Evolutionary conservation across 495 filamentous ascomycete species (phyloP), one percentile per base, ranked within the genome.

Genomic region (Aspergillus bertholletiae): DNA sequence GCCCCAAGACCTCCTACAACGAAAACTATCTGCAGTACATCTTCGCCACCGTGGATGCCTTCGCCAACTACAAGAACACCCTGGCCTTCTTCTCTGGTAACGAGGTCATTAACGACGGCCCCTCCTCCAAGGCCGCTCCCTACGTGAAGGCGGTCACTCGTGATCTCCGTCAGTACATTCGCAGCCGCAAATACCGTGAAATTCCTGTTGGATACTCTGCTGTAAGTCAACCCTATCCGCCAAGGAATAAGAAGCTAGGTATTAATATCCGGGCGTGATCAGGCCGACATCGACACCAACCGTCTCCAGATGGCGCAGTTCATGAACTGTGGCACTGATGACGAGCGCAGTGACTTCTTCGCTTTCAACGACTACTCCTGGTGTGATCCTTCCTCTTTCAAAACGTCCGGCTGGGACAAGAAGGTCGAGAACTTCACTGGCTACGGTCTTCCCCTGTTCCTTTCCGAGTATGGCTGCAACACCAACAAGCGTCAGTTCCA

Each of bases 351-450:
- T 66, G 93, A 96, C 70, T 97, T 97, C 78, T 97, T 96, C 71
- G 92, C 90, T 46, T 96, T 96, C 77, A 97, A 97, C 74, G 94
- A 96, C 74, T 97, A 97, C 76, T 96, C 92, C 44, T 97, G 93
- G 93, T 97, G 93, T 65, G 87, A 91, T 61, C 82, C 82, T 47
- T 89, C 91, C 20, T 83, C 87, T 49, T 96, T 89, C 75, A 64
- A 65, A 22, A 79, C 69, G 46, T 89, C 92, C 48, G 91, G 90
- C 58, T 97, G 92, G 92, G 79, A 89, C 66, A 75, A 89, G 69
- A 97, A 97, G 83, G 94, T 97, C 48, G 81, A 88, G 76, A 89
- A 86, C 71, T 96, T 93, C 78, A 86, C 83, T 55, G 85, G 88
- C 63, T 97, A 96, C 67, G 90, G 92, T 57, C 74, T 96, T 45